A percentile compares a stretch with the other conserved stretches of the same genome.
Evolutionary conservation across 768 basidiomycete species (phyloP).

Genomic region (Leccinum subgranulosum): DNA sequence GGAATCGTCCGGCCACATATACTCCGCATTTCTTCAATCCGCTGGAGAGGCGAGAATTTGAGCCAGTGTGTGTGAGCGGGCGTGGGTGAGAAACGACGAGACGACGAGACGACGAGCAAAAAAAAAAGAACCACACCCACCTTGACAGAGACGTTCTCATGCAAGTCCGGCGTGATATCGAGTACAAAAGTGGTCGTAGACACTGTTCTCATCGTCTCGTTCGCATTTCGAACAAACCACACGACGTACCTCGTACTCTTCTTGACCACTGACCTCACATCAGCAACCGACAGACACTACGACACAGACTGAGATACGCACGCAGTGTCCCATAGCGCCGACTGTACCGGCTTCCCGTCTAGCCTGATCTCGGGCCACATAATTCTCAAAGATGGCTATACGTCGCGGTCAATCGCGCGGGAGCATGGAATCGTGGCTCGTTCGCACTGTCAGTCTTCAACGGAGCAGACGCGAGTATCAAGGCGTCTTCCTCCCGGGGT

Average conservation of each 20-base stretch:
- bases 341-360: slow-evolving; percentile 95
- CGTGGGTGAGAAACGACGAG: no score
- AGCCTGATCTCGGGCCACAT: slow-evolving; percentile 97
- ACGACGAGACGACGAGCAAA: no score
- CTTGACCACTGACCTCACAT: slow-evolving; percentile 71
- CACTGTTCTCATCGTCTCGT: slow-evolving; percentile 40
- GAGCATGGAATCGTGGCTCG: slow-evolving; percentile 52
- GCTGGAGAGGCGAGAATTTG: slow-evolving; percentile 42
- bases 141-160: slow-evolving; percentile 95
- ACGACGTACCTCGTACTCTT: slow-evolving; percentile 87
- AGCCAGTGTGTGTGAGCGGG: neutral
- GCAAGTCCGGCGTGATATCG: slow-evolving; percentile 93
- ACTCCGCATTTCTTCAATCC: slow-evolving; percentile 98
- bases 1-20: slow-evolving; percentile 93
- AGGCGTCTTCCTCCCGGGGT: no score
- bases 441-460: slow-evolving; percentile 40
- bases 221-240: neutral
- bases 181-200: slow-evolving; percentile 94
- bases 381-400: slow-evolving; percentile 91
- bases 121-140: slow-evolving; percentile 35
- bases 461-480: no score
- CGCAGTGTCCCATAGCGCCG: slow-evolving; percentile 99
- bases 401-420: neutral
- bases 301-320: slow-evolving; percentile 37
- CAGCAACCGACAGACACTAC: neutral